phyloP scores from a whole-genome alignment of 805 yeast species.

The Wickerhamomyces alni region DNA sequence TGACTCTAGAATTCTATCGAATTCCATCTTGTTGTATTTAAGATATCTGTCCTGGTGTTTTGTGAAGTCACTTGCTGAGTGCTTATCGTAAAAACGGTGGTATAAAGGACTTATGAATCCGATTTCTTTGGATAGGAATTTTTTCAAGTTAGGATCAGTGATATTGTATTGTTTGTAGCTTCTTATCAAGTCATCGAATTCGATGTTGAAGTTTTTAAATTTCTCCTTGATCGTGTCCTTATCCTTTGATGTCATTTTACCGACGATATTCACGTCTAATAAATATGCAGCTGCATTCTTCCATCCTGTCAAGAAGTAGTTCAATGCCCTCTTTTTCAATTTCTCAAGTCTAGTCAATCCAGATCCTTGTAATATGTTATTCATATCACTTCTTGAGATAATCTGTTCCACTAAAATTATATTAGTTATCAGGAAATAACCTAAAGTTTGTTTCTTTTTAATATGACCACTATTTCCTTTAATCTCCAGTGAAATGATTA shows the following conservation, averaged over 20 bases:
- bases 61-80: constrained; percentile 61
- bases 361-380: constrained; percentile 45
- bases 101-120: constrained; percentile 76
- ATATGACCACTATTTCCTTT: constrained; percentile 34
- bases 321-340: constrained; percentile 67
- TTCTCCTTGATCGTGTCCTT: constrained; percentile 79
- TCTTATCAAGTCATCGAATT: constrained; percentile 70
- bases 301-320: constrained; percentile 74
- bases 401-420: constrained; percentile 70
- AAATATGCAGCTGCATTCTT: constrained; percentile 67
- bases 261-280: constrained; percentile 73
- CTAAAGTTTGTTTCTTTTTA: constrained; percentile 40
- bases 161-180: constrained; percentile 61
- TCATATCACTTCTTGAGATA: constrained; percentile 52
- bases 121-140: constrained; percentile 63
- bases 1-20: constrained; percentile 32
- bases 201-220: constrained; percentile 73
- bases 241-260: constrained; percentile 58
- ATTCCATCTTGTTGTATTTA: constrained; percentile 49
- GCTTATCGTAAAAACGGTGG: constrained; percentile 76
- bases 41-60: constrained; percentile 68
- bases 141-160: constrained; percentile 59
- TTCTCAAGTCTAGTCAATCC: constrained; percentile 63
- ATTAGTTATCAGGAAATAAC: constrained; percentile 67
- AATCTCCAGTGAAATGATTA: constrained; percentile 58